These are phyloP conservation scores for Rhododendron griersonianum DNA, from an alignment of 148 eudicot species.

Conservation along the genomic window DNA sequence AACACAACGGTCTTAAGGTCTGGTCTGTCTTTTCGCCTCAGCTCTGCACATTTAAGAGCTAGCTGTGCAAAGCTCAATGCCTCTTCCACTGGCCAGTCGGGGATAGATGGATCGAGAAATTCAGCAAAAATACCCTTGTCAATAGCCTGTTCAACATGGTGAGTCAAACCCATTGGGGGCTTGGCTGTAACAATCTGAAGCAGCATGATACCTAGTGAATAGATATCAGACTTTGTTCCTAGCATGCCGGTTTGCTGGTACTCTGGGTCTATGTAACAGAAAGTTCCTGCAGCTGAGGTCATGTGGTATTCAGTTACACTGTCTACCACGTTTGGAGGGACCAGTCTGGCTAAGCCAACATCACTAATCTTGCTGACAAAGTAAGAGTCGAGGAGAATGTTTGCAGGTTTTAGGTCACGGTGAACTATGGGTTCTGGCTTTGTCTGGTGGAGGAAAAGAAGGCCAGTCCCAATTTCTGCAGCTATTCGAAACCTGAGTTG, in stretches of 20 bases:
- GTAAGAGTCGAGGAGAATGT: slow-evolving; percentile 36
- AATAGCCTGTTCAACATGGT: slow-evolving; percentile 31
- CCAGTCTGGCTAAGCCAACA: slow-evolving; percentile 41
- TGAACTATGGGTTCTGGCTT: slow-evolving; percentile 44
- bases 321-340: slow-evolving; percentile 35
- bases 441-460: slow-evolving; percentile 41
- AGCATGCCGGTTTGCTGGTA: slow-evolving; percentile 49
- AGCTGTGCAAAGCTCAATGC: slow-evolving; percentile 22
- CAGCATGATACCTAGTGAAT: slow-evolving; percentile 35
- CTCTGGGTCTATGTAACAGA: slow-evolving; percentile 46
- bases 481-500: slow-evolving; percentile 33
- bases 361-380: slow-evolving; percentile 44
- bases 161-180: slow-evolving; percentile 40
- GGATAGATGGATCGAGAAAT: slow-evolving; percentile 26
- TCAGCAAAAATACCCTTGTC: slow-evolving; percentile 30
- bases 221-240: slow-evolving; percentile 34
- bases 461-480: slow-evolving; percentile 37
- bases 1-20: slow-evolving; percentile 26
- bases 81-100: slow-evolving; percentile 35
- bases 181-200: slow-evolving; percentile 37
- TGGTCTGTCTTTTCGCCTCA: slow-evolving; percentile 37
- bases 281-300: slow-evolving; percentile 44
- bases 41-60: slow-evolving; percentile 34
- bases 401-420: slow-evolving; percentile 40
- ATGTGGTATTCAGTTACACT: slow-evolving; percentile 34